A percentile compares a stretch with the other conserved stretches of the same genome.
These are phyloP conservation scores for Quillaja saponaria DNA, from an alignment of 306 rosid species.

Conservation along the genomic window DNA sequence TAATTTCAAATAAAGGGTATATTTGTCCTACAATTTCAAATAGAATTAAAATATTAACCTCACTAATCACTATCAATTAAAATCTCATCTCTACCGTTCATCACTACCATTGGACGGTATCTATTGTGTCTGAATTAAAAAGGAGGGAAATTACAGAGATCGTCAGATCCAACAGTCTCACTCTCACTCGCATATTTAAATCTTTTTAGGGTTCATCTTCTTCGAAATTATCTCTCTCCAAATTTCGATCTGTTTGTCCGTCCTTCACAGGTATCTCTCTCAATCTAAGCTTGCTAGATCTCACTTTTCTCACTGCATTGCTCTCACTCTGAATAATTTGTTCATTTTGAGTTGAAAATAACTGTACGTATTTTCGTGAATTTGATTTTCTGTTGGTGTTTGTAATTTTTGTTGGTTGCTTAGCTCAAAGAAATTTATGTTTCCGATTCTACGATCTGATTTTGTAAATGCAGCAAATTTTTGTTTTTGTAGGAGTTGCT, in stretches of 20 bases:
- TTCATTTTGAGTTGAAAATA: background rate
- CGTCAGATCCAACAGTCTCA: slow-evolving; percentile 15
- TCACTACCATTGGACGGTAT: slow-evolving; percentile 37
- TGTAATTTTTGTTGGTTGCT: background rate
- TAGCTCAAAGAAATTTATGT: background rate
- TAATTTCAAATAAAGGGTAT: slow-evolving; percentile 37
- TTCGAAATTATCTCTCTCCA: background rate
- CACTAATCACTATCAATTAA: slow-evolving; percentile 1
- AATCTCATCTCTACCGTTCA: slow-evolving; percentile 36
- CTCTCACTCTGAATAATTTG: background rate
- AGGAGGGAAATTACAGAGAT: slow-evolving; percentile 42
- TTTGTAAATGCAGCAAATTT: background rate
- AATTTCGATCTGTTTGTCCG: slow-evolving; percentile 2
- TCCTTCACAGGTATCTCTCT: slow-evolving; percentile 24
- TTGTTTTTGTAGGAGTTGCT: background rate
- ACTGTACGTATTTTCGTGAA: background rate
- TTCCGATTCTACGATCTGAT: no score
- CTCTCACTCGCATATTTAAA: slow-evolving; percentile 34
- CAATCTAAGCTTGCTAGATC: no score
- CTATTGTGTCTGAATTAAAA: slow-evolving; percentile 5
- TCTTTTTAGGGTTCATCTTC: background rate
- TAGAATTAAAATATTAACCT: slow-evolving; percentile 1
- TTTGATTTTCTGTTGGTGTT: background rate
- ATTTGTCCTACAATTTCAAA: slow-evolving; percentile 14
- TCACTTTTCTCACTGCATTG: background rate